These are phyloP conservation scores for Rhizophagus prolifer DNA, from an alignment of 192 early-diverging fungal species.

Conservation along the genomic window DNA sequence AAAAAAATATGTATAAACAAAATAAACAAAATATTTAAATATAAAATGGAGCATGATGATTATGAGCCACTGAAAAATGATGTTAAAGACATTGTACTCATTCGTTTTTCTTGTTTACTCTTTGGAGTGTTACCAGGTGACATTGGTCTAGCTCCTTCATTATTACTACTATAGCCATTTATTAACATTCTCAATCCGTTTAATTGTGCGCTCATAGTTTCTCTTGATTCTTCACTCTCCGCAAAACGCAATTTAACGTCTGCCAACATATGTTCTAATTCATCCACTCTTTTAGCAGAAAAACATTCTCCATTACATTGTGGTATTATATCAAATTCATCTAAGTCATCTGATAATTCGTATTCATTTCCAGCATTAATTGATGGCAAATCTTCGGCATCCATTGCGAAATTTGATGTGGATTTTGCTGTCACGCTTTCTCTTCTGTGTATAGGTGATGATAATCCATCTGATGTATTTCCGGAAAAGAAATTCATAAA, in stretches of 20 bases:
- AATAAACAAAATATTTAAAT: constrained; percentile 11
- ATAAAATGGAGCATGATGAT: constrained; percentile 29
- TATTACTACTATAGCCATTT: neutral
- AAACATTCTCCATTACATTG: constrained; percentile 10
- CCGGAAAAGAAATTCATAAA: neutral
- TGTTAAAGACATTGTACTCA: neutral
- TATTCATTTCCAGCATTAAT: no score
- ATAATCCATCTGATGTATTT: neutral
- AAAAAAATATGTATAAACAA: no score
- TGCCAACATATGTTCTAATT: constrained; percentile 22
- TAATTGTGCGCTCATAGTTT: neutral
- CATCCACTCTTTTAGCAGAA: constrained; percentile 13
- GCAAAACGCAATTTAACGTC: constrained; percentile 27
- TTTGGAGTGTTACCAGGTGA: neutral
- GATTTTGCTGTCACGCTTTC: neutral
- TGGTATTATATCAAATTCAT: constrained; percentile 1
- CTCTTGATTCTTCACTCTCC: constrained; percentile 20
- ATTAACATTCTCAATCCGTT: neutral
- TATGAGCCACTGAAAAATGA: constrained; percentile 5
- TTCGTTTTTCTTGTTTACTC: neutral
- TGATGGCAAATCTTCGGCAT: no score
- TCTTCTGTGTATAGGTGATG: neutral
- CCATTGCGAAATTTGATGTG: no score
- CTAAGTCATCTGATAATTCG: neutral
- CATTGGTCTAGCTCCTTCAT: neutral